A percentile compares a stretch with the other conserved stretches of the same genome.
phyloP scores from a whole-genome alignment of 2,329 filamentous ascomycete species.

The Fusarium sp. region DNA sequence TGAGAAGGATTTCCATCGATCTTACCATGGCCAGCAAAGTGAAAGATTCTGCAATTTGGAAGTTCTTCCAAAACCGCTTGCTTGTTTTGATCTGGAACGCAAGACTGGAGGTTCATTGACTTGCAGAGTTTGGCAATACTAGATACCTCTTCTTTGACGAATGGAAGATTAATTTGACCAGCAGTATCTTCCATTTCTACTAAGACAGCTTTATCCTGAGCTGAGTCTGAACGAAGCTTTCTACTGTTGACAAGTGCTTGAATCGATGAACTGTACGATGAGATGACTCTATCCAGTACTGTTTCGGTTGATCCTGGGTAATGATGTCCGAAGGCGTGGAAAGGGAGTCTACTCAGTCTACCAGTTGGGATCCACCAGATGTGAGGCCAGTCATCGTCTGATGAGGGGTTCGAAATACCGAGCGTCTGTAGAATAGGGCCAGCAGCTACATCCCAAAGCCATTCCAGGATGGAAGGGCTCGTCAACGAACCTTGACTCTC shows the following conservation, averaged over 20 bases:
- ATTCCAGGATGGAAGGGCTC: neutral
- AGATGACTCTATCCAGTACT: neutral
- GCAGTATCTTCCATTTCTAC: neutral
- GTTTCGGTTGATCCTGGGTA: neutral
- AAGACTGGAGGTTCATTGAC: neutral
- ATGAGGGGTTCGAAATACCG: fast-evolving
- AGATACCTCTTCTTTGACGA: neutral
- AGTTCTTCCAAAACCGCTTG: neutral
- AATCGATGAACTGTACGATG: neutral
- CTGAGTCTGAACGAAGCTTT: neutral
- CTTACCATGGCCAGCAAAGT: neutral
- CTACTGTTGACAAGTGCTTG: neutral
- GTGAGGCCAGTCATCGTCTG: neutral
- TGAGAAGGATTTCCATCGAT: neutral
- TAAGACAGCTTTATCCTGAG: neutral
- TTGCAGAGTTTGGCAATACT: neutral
- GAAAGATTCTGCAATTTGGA: neutral
- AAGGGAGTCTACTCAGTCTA: neutral
- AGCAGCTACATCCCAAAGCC: neutral
- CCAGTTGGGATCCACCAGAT: neutral
- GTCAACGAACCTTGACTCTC: neutral
- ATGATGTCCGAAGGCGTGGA: neutral
- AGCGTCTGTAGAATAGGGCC: neutral
- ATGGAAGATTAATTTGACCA: neutral
- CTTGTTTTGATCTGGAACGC: neutral